These are phyloP conservation scores for Aegle marmelos DNA, from an alignment of 345 rosid genomes.

Conservation along the genomic window DNA sequence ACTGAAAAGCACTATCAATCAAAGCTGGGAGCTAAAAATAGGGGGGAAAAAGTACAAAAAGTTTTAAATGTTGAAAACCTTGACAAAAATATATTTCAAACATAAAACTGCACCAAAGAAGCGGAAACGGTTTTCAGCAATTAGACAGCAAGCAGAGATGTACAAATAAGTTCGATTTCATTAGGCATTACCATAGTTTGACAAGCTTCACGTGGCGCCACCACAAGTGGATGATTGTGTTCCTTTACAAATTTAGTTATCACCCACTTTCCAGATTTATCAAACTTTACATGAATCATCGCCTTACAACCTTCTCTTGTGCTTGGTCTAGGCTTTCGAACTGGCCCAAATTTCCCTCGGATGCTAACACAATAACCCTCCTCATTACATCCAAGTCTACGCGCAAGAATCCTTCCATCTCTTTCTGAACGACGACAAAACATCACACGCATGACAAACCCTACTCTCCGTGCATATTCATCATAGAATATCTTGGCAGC, in stretches of 20 bases:
- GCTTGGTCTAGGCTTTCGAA: slow-evolving; percentile 69
- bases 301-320: slow-evolving; percentile 94
- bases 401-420: slow-evolving; percentile 83
- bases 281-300: slow-evolving; percentile 79
- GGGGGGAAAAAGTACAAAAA: too few relatives aligned
- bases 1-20: background rate
- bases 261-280: slow-evolving; percentile 77
- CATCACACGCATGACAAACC: slow-evolving; percentile 95
- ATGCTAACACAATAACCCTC: slow-evolving; percentile 86
- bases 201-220: slow-evolving; percentile 74
- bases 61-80: too few relatives aligned
- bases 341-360: slow-evolving; percentile 66
- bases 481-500: slow-evolving; percentile 85
- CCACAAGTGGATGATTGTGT: slow-evolving; percentile 83
- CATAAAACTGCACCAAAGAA: too few relatives aligned
- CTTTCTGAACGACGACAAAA: slow-evolving; percentile 92
- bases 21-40: background rate
- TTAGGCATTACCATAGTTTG: slow-evolving; percentile 66
- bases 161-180: too few relatives aligned
- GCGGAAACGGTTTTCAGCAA: too few relatives aligned
- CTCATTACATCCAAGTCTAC: slow-evolving; percentile 90
- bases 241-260: slow-evolving; percentile 80
- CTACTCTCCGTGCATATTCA: slow-evolving; percentile 71
- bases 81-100: too few relatives aligned
- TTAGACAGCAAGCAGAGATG: too few relatives aligned